Base-by-base conservation (phyloP, 345 rosid species). In the Mercurialis annua region DNA sequence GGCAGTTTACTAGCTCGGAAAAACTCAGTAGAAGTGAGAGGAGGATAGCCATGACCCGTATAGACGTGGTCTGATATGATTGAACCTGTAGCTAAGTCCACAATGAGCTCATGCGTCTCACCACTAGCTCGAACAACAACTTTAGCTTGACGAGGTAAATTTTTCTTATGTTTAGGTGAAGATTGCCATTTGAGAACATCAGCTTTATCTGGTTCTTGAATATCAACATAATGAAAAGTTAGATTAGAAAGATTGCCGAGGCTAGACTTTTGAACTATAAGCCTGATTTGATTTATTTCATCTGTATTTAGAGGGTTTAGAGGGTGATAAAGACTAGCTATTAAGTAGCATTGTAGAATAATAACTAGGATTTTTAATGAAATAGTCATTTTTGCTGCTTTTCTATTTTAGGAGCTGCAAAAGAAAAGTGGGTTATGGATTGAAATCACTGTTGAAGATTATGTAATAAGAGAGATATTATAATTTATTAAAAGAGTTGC, bases 201-300 rank as follows among this genome's bases (percentile, higher is more conserved):
- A 16, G n/a, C 59, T 71, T 88, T 91, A 20, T 84, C 82, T 23
- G 96, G 97, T 66, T 88, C 97, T 11, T 86, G 89, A 16, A 90
- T 81, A 72, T 85, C 92, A 17, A 86, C 80, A 72, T 75, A 79
- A 64, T 91, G 95, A 58, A 80, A 82, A 47, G 86, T 85, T 64
- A 86, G 69, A 76, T 85, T 81, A 42, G 77, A 74, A 61, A 75
- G 68, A 27, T 71, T 61, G 42, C 73, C 76, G 30, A 84, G 63
- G 7, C 30, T 73, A 15, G 86, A 82, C 14, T 78, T 79, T 16
- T 74, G 76, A 55, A 89, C 48, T 50, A 84, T 79, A 66, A 62
- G 62, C 56, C 74, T 73, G 67, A 76, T 56, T 72, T 76, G 84
- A 77, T 81, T 82, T 76, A 88, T 77, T 79, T 88, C 97, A 2